Evolutionary conservation across 1,284 basidiomycete species (phyloP).

Genomic region (Heterobasidion parviporum): DNA sequence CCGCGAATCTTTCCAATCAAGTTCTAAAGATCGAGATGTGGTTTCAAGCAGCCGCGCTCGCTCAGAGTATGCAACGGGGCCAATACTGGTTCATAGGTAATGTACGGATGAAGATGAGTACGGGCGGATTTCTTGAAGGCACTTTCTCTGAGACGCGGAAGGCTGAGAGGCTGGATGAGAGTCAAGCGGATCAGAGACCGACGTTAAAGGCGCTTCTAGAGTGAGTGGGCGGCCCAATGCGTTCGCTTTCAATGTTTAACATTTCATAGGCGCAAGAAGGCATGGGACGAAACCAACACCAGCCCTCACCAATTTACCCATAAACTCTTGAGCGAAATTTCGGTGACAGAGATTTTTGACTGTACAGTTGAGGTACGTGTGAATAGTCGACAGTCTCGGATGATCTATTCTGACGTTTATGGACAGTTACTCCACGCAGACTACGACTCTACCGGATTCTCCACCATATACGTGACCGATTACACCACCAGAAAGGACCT

Average conservation of each 20-base stretch:
- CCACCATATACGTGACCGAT: slow-evolving; percentile 54
- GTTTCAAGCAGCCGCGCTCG: slow-evolving; percentile 33
- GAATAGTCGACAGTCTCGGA: neutral
- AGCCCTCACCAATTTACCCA: slow-evolving; percentile 31
- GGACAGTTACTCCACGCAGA: slow-evolving; percentile 38
- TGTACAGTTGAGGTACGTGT: slow-evolving; percentile 49
- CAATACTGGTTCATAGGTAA: slow-evolving; percentile 53
- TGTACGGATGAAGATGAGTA: slow-evolving; percentile 32
- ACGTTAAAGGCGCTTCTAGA: slow-evolving; percentile 41
- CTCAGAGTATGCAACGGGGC: slow-evolving; percentile 35
- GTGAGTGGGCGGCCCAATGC: slow-evolving; percentile 27
- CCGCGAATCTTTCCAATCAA: slow-evolving; percentile 29
- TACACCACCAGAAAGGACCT: slow-evolving; percentile 49
- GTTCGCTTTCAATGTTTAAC: neutral
- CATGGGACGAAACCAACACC: slow-evolving; percentile 27
- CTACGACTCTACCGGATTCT: slow-evolving; percentile 22
- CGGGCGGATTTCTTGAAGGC: slow-evolving; percentile 39
- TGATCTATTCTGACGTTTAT: slow-evolving; percentile 12
- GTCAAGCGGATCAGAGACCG: slow-evolving; percentile 25
- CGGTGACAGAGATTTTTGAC: slow-evolving; percentile 34
- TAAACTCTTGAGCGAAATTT: slow-evolving; percentile 35
- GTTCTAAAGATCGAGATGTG: slow-evolving; percentile 52
- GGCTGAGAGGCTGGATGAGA: slow-evolving; percentile 33
- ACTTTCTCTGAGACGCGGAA: slow-evolving; percentile 40
- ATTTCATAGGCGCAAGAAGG: slow-evolving; percentile 42